Evolutionary conservation across 2,329 filamentous ascomycete species (phyloP), one percentile per base, ranked within the genome.

Genomic region (Claviceps maximensis): DNA sequence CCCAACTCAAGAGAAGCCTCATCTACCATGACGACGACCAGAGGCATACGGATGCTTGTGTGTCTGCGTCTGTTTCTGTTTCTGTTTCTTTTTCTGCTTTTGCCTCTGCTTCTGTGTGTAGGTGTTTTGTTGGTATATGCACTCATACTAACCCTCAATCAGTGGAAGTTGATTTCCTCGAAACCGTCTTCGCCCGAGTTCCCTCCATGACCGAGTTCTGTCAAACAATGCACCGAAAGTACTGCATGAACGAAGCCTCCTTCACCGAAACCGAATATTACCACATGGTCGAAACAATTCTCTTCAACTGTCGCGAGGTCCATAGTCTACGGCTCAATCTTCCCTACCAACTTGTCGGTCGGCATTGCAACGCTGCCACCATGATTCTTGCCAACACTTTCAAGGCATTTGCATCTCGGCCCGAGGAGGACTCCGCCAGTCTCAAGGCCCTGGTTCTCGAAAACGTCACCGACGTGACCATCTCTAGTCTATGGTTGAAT

Each of bases 381-480:
- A 69, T 74, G 57, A 70, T 78, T n/a, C 63, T 79, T 17, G 75
- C 74, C 50, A 78, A 76, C 53, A 75, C 72, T 3, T 64, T 79
- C 54, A 74, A 74, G 55, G 73, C 72, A 3, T 64, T 78, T 50
- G 70, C 70, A 3, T 62, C 65, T 31, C 68, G 76, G 7, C 67
- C 69, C 1, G 70, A 74, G 53, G 74, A 75, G 52, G 68, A 70
- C 50, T 70, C 71, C 9, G 63, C 64, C 33, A 53, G 61, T 2
- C 65, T 79, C 4, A 68, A 71, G 57, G 71, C 71, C 0, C 61
- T 79, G 41, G 74, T 77, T 1, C 56, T 79, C 2, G 75, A 78
- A 55, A 74, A 76, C 50, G 63, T 78, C 49, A 72, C 71, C 7
- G 74, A 78, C 55, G 66, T 69, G 9, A 69, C 74, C 19, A 61